Evolutionary conservation across 2,329 filamentous ascomycete species (phyloP).

Genomic region (Monilinia laxa): DNA sequence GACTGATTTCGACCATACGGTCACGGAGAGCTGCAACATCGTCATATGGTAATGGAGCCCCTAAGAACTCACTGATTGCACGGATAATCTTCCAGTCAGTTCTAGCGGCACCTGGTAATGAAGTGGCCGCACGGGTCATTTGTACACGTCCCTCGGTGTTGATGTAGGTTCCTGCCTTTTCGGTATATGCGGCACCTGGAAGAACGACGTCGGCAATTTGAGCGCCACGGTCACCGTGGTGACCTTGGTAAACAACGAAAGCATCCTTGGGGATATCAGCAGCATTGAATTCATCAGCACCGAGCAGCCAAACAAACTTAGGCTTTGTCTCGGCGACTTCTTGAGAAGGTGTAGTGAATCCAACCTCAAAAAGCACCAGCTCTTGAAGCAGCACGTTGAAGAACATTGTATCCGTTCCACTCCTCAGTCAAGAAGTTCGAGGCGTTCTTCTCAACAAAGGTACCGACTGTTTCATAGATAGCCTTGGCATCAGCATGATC

Average conservation of each 20-base stretch:
- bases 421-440: conserved; percentile 82
- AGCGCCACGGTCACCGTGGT: conserved; percentile 92
- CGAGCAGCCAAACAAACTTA: conserved; percentile 96
- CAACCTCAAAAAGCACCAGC: conserved; percentile 94
- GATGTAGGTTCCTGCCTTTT: conserved; percentile 93
- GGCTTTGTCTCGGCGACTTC: conserved; percentile 80
- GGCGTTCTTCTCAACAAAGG: conserved; percentile 91
- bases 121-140: conserved; percentile 86
- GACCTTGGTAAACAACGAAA: conserved; percentile 96
- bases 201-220: conserved; percentile 92
- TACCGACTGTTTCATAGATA: conserved; percentile 86
- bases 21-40: conserved; percentile 86
- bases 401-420: conserved; percentile 97
- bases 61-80: conserved; percentile 87
- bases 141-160: conserved; percentile 98
- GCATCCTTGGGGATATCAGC: conserved; percentile 91
- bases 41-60: conserved; percentile 84
- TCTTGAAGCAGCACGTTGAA: conserved; percentile 89
- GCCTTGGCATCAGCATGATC: conserved; percentile 90
- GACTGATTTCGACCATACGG: conserved; percentile 93
- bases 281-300: conserved; percentile 85
- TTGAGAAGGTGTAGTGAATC: conserved; percentile 83
- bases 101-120: conserved; percentile 82
- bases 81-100: conserved; percentile 99
- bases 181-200: conserved; percentile 92